Evolutionary conservation across 2,329 filamentous ascomycete species (phyloP).

Genomic region (Scedosporium minutisporum): DNA sequence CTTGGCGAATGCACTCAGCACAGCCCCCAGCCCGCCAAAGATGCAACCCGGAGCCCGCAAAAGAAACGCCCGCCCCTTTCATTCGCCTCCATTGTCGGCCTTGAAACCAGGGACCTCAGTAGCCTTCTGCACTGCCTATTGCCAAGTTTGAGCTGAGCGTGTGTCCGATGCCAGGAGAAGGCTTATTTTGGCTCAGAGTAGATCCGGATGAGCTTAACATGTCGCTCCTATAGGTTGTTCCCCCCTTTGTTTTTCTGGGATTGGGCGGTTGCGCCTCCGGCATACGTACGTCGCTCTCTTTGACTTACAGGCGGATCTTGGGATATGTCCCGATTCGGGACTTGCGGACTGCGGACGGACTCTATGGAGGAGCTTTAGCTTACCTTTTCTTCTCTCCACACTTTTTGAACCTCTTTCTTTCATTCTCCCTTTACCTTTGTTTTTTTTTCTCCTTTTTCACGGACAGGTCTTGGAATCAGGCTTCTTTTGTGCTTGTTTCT

Average conservation of each 20-base stretch:
- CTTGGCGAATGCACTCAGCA: not conserved
- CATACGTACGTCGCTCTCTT: too few species aligned
- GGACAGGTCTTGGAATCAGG: not conserved
- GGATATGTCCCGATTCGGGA: too few species aligned
- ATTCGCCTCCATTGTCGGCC: not conserved
- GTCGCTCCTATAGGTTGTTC: slow-evolving; percentile 6
- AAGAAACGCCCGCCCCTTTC: not conserved
- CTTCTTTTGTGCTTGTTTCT: not conserved
- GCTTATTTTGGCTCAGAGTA: not conserved
- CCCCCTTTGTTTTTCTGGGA: not conserved
- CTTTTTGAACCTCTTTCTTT: slow-evolving; percentile 8
- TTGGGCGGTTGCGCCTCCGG: too few species aligned
- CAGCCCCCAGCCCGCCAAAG: not conserved
- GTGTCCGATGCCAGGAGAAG: not conserved
- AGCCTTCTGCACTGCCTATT: not conserved
- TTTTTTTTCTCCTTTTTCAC: not conserved
- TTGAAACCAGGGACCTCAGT: not conserved
- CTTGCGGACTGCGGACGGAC: too few species aligned
- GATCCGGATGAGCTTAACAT: not conserved
- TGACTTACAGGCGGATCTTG: too few species aligned
- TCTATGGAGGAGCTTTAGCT: not conserved
- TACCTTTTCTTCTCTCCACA: not conserved
- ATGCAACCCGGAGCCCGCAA: not conserved
- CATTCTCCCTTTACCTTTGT: not conserved
- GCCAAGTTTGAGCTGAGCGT: not conserved